These are phyloP conservation scores for Brassica incana DNA, from an alignment of 345 rosid genomes.

Conservation along the genomic window DNA sequence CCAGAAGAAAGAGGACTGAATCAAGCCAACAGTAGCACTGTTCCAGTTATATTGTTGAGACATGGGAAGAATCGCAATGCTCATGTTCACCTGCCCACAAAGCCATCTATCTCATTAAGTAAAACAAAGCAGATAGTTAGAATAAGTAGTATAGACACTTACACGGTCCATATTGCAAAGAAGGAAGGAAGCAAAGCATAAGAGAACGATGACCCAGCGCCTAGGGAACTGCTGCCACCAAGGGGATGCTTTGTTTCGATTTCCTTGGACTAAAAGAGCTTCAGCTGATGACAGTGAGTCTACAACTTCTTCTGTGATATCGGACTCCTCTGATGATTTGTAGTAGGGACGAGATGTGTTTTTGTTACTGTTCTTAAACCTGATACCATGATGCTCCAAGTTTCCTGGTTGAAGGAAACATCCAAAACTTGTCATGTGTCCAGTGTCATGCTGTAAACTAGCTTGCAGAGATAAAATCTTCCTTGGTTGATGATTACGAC, in stretches of 20 bases:
- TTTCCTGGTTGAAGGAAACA: conserved; percentile 36
- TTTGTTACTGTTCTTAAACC: conserved; percentile 13
- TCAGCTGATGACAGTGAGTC: conserved; percentile 59
- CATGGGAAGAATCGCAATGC: conserved; percentile 99
- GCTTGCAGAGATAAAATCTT: conserved; percentile 30
- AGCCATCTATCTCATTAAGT: conserved; percentile 15
- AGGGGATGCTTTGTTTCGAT: conserved; percentile 49
- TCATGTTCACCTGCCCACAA: conserved; percentile 86
- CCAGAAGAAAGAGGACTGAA: conserved; percentile 99
- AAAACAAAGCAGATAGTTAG: background rate
- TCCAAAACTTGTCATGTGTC: conserved; percentile 34
- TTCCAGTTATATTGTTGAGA: conserved; percentile 91
- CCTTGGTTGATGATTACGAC: conserved; percentile 29
- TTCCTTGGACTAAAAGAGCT: conserved; percentile 53
- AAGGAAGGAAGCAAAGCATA: conserved; percentile 80
- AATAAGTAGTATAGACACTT: conserved; percentile 29
- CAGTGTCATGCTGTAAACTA: conserved; percentile 30
- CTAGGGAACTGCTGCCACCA: conserved; percentile 89
- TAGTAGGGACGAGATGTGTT: conserved; percentile 56
- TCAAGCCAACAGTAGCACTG: conserved; percentile 93
- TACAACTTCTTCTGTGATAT: conserved; percentile 52
- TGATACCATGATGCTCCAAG: conserved; percentile 21
- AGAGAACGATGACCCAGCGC: conserved; percentile 84
- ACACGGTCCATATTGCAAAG: conserved; percentile 99
- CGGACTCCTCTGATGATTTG: conserved; percentile 89